A percentile compares a stretch with the other conserved stretches of the same genome.
Evolutionary conservation across 805 yeast species (phyloP).

Genomic region (Candida qinlingensis): DNA sequence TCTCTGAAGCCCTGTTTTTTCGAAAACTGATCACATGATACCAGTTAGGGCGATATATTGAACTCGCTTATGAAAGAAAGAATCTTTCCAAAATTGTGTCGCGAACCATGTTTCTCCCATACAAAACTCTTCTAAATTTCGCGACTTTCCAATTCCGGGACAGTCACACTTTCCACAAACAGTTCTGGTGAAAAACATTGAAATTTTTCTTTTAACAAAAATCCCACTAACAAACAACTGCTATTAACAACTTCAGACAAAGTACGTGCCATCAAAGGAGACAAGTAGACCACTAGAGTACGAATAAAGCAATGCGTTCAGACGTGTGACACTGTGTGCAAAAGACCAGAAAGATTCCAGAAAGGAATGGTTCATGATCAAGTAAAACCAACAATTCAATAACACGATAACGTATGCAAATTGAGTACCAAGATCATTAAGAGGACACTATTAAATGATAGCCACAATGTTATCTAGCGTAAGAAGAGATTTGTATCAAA

Average conservation of each 20-base stretch:
- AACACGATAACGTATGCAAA: too few relatives aligned
- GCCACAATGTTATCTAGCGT: too few relatives aligned
- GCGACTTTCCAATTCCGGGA: neutral
- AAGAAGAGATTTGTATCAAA: too few relatives aligned
- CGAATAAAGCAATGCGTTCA: too few relatives aligned
- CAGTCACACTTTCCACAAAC: neutral
- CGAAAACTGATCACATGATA: neutral
- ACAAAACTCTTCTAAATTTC: neutral
- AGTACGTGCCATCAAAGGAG: slow-evolving; percentile 17
- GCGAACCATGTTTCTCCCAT: neutral
- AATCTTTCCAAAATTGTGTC: neutral
- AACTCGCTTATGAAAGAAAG: neutral
- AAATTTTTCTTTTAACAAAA: slow-evolving; percentile 19
- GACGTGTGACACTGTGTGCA: too few relatives aligned
- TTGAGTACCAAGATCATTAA: too few relatives aligned
- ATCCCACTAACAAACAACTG: slow-evolving; percentile 1
- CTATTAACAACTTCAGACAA: slow-evolving; percentile 19
- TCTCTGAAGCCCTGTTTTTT: neutral
- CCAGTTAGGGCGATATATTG: neutral
- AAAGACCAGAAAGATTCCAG: too few relatives aligned
- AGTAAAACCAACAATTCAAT: too few relatives aligned
- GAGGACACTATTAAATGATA: too few relatives aligned
- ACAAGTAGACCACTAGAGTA: neutral
- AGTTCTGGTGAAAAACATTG: slow-evolving; percentile 18
- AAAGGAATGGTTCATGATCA: too few relatives aligned